These are phyloP conservation scores for Zasmidium citrigriseum DNA, from an alignment of 2,329 filamentous ascomycete genomes.

Conservation along the genomic window DNA sequence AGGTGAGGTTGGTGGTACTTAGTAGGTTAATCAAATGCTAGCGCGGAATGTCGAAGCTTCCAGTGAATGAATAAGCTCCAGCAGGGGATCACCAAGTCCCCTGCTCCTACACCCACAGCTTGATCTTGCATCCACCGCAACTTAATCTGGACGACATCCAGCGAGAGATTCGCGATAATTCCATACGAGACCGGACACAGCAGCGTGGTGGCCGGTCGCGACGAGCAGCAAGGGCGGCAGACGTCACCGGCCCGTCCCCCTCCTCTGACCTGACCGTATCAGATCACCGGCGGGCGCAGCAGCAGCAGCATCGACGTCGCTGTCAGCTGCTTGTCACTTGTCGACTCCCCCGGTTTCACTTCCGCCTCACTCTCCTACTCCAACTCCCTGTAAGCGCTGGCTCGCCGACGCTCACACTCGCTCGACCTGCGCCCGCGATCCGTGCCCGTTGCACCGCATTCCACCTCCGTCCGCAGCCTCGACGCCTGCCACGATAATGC, in stretches of 20 bases:
- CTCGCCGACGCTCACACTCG: neutral
- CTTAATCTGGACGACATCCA: neutral
- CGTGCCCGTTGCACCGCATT: neutral
- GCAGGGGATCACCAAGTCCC: neutral
- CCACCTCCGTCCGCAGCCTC: neutral
- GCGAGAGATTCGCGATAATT: no score
- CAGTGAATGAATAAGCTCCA: neutral
- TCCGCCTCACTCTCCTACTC: conserved; percentile 8
- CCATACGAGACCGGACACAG: no score
- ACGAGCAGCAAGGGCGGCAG: neutral
- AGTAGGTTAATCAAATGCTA: neutral
- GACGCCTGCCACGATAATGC: conserved; percentile 1
- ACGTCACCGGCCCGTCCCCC: neutral
- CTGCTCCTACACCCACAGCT: neutral
- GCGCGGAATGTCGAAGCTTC: neutral
- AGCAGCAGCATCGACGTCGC: neutral
- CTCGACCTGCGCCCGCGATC: neutral
- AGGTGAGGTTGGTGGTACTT: conserved; percentile 4
- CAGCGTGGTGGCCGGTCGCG: neutral
- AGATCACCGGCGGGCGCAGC: neutral
- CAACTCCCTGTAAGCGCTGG: neutral
- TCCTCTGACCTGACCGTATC: neutral
- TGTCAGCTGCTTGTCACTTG: neutral
- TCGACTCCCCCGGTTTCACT: conserved; percentile 1
- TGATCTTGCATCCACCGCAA: neutral